Conservation (phyloP, 495 filamentous ascomycete species). For the Hypoxylon cercidicola region DNA sequence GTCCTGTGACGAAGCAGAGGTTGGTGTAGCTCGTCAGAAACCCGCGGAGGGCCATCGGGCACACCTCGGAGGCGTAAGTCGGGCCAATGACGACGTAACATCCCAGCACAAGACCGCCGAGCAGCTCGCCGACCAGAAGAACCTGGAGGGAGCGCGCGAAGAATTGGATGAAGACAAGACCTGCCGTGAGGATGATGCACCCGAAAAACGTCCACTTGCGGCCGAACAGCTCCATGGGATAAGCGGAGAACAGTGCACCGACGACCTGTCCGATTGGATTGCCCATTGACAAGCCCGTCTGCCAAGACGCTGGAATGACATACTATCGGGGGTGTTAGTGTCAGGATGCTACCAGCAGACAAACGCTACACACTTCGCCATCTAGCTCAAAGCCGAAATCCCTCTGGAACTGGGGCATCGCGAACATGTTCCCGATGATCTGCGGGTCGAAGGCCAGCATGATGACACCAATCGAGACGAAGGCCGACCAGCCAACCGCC, state of each 20-base stretch:
- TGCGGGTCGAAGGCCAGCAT: constrained; percentile 59
- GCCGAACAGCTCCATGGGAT: constrained; percentile 59
- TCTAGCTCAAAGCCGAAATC: constrained; percentile 55
- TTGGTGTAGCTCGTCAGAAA: constrained; percentile 70
- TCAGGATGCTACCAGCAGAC: neutral
- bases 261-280: constrained; percentile 59
- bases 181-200: constrained; percentile 54
- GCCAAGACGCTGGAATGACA: constrained; percentile 58
- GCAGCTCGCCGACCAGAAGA: constrained; percentile 61
- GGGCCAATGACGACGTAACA: constrained; percentile 66
- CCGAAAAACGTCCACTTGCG: constrained; percentile 56
- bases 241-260: constrained; percentile 57
- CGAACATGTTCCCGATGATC: constrained; percentile 57
- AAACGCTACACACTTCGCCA: constrained; percentile 39
- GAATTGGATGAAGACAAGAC: constrained; percentile 67
- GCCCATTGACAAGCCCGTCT: constrained; percentile 58
- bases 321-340: constrained; percentile 32
- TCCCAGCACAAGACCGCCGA: constrained; percentile 64
- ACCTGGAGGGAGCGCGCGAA: constrained; percentile 59
- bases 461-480: constrained; percentile 57
- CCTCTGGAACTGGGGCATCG: constrained; percentile 56
- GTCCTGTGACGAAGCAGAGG: constrained; percentile 74
- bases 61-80: constrained; percentile 72
- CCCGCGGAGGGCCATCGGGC: constrained; percentile 65
- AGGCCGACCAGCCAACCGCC: constrained; percentile 54